phyloP scores from a whole-genome alignment of 768 basidiomycete genomes.

The Mrakia gelida region DNA sequence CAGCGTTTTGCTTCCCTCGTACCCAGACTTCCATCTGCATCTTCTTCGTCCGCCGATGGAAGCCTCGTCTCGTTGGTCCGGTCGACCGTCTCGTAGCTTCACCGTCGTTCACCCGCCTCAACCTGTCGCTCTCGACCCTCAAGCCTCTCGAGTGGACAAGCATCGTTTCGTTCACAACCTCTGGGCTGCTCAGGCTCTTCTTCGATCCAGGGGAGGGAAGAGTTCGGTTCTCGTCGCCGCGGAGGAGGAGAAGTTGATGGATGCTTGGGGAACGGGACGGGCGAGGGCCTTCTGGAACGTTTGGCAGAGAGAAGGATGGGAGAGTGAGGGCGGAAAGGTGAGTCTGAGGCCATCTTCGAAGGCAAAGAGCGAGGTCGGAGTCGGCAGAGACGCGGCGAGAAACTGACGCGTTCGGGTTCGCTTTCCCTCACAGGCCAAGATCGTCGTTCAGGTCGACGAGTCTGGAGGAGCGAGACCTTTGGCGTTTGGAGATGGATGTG shows the following conservation, averaged over 20 bases:
- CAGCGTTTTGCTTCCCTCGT: too few species aligned
- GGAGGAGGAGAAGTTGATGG: slow-evolving; percentile 61
- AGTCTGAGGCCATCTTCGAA: not conserved
- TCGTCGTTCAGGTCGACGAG: slow-evolving; percentile 80
- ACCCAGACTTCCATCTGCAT: slow-evolving; percentile 19
- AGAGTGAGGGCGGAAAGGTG: slow-evolving; percentile 63
- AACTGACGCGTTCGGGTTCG: not conserved
- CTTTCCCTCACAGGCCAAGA: slow-evolving; percentile 62
- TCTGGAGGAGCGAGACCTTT: slow-evolving; percentile 69
- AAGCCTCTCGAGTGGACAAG: slow-evolving; percentile 63
- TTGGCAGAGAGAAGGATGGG: not conserved
- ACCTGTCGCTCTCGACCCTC: slow-evolving; percentile 59
- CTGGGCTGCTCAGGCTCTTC: slow-evolving; percentile 80
- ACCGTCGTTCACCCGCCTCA: slow-evolving; percentile 72
- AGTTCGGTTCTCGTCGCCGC: slow-evolving; percentile 55
- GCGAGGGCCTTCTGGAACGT: slow-evolving; percentile 17
- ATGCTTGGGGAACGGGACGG: slow-evolving; percentile 48
- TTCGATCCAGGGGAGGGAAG: slow-evolving; percentile 58
- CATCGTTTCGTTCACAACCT: slow-evolving; percentile 79
- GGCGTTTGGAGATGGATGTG: slow-evolving; percentile 63
- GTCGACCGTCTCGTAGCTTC: slow-evolving; percentile 55
- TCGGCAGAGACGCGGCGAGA: not conserved
- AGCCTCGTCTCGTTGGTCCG: slow-evolving; percentile 62
- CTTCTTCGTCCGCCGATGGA: slow-evolving; percentile 13
- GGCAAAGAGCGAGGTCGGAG: not conserved